phyloP scores from a whole-genome alignment of 108 stramenopile genomes.

The Pseudonitzschia delicatissima region DNA sequence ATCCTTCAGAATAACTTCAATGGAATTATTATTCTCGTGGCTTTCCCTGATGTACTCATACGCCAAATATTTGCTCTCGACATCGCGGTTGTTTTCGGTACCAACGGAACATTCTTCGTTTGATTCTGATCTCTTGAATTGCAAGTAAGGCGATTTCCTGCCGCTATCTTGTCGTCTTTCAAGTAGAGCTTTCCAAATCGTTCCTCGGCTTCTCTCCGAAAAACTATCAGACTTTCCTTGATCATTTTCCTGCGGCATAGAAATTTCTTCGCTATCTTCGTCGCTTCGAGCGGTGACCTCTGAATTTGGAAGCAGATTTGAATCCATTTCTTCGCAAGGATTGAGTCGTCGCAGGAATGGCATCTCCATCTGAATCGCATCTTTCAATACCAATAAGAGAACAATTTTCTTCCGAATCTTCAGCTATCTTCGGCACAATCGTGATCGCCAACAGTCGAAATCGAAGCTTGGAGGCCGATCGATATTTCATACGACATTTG shows the following conservation, averaged over 20 bases:
- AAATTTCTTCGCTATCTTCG: too few relatives aligned
- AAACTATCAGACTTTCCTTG: too few relatives aligned
- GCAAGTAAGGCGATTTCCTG: background rate
- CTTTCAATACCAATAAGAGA: too few relatives aligned
- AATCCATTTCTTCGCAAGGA: background rate
- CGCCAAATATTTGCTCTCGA: background rate
- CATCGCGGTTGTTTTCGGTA: background rate
- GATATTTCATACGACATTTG: background rate
- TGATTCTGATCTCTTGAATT: too few relatives aligned
- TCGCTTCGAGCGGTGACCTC: too few relatives aligned
- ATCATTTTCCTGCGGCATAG: too few relatives aligned
- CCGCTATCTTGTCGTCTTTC: background rate
- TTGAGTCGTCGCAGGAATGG: background rate
- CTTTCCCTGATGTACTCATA: background rate
- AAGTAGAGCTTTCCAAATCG: too few relatives aligned
- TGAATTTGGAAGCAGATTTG: too few relatives aligned
- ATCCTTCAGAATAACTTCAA: background rate
- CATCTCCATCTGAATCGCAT: background rate
- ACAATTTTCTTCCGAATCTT: too few relatives aligned
- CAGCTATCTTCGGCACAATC: background rate
- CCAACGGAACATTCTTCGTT: background rate
- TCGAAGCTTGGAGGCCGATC: background rate
- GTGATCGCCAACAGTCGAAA: background rate
- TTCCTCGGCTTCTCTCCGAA: too few relatives aligned
- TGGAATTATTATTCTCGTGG: background rate